Evolutionary conservation across 192 early-diverging fungal species (phyloP).

Genomic region (Umbelopsis vinacea): DNA sequence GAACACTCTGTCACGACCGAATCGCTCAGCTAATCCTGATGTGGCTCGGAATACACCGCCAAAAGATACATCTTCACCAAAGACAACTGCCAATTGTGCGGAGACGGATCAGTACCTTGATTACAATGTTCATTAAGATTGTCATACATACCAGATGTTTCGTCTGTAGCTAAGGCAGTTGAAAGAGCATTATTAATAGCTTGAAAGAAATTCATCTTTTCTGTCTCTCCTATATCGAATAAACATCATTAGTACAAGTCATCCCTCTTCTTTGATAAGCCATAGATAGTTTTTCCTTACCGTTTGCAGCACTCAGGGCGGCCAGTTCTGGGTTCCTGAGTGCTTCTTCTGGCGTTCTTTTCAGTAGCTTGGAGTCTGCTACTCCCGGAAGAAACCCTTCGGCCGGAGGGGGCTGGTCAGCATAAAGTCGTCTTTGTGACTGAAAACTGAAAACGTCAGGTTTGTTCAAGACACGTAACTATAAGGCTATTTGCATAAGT

Average conservation of each 20-base stretch:
- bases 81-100: slow-evolving; percentile 64
- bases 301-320: slow-evolving; percentile 57
- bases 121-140: neutral
- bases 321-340: slow-evolving; percentile 73
- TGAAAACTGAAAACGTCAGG: neutral
- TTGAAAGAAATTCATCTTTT: slow-evolving; percentile 95
- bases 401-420: slow-evolving; percentile 61
- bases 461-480: neutral
- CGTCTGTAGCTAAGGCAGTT: slow-evolving; percentile 83
- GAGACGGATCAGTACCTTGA: neutral
- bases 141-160: slow-evolving; percentile 66
- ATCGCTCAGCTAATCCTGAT: slow-evolving; percentile 87
- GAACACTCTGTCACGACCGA: slow-evolving; percentile 91
- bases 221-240: slow-evolving; percentile 60
- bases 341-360: slow-evolving; percentile 71
- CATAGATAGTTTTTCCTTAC: slow-evolving; percentile 33
- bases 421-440: neutral
- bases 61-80: slow-evolving; percentile 98
- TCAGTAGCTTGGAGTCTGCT: slow-evolving; percentile 77
- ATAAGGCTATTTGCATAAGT: neutral
- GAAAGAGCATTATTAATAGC: slow-evolving; percentile 95
- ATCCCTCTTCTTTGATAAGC: neutral
- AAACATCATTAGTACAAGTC: slow-evolving; percentile 3
- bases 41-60: slow-evolving; percentile 98
- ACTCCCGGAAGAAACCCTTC: slow-evolving; percentile 88